Evolutionary conservation across 805 yeast genomes (phyloP).

Genomic region (Blastobotrys chiropterorum): DNA sequence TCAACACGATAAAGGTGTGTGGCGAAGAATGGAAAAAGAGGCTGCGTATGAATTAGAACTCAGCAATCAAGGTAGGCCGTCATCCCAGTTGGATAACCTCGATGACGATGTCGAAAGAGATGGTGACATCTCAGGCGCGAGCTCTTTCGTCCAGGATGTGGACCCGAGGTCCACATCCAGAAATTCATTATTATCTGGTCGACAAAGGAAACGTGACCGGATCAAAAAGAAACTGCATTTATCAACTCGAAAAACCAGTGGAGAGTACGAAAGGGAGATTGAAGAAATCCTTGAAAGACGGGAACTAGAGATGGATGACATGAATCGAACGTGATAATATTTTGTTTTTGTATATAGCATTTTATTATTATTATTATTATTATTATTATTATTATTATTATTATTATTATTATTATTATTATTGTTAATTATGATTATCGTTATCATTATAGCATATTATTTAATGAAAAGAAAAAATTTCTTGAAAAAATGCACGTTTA

Average conservation of each 20-base stretch:
- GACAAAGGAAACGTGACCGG: conserved; percentile 10
- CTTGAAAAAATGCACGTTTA: background rate
- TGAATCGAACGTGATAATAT: background rate
- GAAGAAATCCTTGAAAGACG: conserved; percentile 32
- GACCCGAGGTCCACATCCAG: background rate
- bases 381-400: background rate
- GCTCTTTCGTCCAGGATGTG: background rate
- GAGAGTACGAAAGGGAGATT: conserved; percentile 32
- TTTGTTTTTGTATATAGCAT: background rate
- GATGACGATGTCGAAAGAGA: too few species aligned
- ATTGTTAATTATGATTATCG: background rate
- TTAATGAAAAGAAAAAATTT: background rate
- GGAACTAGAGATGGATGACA: conserved; percentile 27
- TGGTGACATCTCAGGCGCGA: too few species aligned
- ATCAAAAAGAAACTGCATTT: conserved; percentile 26
- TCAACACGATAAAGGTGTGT: conserved; percentile 62
- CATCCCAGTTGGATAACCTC: too few species aligned
- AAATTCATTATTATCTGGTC: too few species aligned
- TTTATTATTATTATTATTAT: conserved; percentile 1
- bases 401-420: background rate
- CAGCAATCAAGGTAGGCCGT: conserved; percentile 38
- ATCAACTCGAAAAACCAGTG: conserved; percentile 22
- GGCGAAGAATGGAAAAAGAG: conserved; percentile 63
- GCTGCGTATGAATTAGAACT: conserved; percentile 60
- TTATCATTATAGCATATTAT: background rate